Percentiles rank a stretch among this genome's conserved stretches.
phyloP scores from a whole-genome alignment of 2,329 filamentous ascomycete genomes.

The Cladosporium sp. region DNA sequence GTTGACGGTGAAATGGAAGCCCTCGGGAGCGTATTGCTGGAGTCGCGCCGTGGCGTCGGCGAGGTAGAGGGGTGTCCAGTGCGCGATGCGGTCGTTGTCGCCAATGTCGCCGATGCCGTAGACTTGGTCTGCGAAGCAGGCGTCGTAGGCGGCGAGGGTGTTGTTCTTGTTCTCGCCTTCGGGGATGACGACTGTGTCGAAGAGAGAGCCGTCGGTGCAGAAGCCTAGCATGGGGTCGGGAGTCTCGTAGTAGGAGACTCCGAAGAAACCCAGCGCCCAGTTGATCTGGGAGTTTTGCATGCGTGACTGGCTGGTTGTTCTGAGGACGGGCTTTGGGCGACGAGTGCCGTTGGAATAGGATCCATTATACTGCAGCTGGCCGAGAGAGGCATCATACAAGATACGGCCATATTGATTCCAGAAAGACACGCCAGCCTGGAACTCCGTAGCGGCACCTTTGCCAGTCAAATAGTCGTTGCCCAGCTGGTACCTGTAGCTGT shows the following conservation, averaged over 20 bases:
- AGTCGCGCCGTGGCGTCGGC: slow-evolving; percentile 41
- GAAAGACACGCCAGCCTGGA: slow-evolving; percentile 44
- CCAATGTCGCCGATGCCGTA: slow-evolving; percentile 35
- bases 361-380: slow-evolving; percentile 44
- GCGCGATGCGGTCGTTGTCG: slow-evolving; percentile 36
- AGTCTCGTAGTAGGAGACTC: slow-evolving; percentile 38
- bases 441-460: slow-evolving; percentile 46
- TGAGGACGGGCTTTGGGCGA: slow-evolving; percentile 44
- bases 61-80: slow-evolving; percentile 44
- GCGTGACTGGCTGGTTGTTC: slow-evolving; percentile 49
- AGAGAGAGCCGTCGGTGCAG: slow-evolving; percentile 35
- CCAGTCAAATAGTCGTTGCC: slow-evolving; percentile 42
- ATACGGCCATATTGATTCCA: slow-evolving; percentile 51
- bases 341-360: slow-evolving; percentile 44
- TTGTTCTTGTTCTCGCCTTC: slow-evolving; percentile 48
- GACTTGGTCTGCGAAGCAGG: slow-evolving; percentile 39
- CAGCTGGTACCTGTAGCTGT: slow-evolving; percentile 46
- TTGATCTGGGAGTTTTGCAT: slow-evolving; percentile 51
- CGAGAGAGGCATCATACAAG: slow-evolving; percentile 45
- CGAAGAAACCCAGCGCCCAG: slow-evolving; percentile 50
- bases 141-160: slow-evolving; percentile 47
- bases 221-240: slow-evolving; percentile 36
- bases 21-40: slow-evolving; percentile 40
- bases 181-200: slow-evolving; percentile 46
- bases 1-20: slow-evolving; percentile 44